Base-by-base conservation (phyloP, 768 basidiomycete genomes). In the Lentinula raphanica region DNA sequence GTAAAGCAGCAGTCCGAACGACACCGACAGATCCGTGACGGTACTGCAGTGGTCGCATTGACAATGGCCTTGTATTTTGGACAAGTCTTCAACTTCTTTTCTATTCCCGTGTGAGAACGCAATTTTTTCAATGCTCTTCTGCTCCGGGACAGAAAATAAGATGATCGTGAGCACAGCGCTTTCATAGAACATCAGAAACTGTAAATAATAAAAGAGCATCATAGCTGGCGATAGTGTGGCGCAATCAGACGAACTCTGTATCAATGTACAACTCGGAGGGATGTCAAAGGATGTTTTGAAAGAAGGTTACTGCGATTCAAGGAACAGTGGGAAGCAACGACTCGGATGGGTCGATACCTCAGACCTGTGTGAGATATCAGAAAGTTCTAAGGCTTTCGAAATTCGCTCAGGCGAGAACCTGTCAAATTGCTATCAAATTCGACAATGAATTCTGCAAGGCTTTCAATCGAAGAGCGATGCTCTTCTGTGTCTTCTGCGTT, bases 301-400 rank as follows among this genome's bases (percentile, higher is more conserved):
- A n/a, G n/a, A n/a, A n/a, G n/a, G n/a, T n/a, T n/a, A 6, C 40
- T n/a, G 36, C 42, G 56, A 57, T 9, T 66, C 72, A 13, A 76
- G 64, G 62, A 76, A 77, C 0, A 58, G 19, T 19, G 75, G n/a
- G n/a, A n/a, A 74, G 54, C 74, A 76, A 8, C 64, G 63, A 25
- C n/a, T n/a, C n/a, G 69, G 67, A 19, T 67, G 46, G 70, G 65
- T 48, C 76, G 77, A 45, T 77, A 77, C 15, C n/a, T n/a, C n/a
- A n/a, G 76, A 57, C 4, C 76, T 63, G 15, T 68, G 58, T 0
- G 66, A 62, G 3, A 63, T 65, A 2, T 63, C 53, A n/a, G n/a
- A n/a, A 50, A 71, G 72, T 62, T 77, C 76, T 12, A 44, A 48
- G 8, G 59, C 27, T 60, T 73, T 75, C 35, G 39, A n/a, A n/a